Base-by-base conservation (phyloP, 2,329 filamentous ascomycete genomes). In the Zymoseptoria brevis region DNA sequence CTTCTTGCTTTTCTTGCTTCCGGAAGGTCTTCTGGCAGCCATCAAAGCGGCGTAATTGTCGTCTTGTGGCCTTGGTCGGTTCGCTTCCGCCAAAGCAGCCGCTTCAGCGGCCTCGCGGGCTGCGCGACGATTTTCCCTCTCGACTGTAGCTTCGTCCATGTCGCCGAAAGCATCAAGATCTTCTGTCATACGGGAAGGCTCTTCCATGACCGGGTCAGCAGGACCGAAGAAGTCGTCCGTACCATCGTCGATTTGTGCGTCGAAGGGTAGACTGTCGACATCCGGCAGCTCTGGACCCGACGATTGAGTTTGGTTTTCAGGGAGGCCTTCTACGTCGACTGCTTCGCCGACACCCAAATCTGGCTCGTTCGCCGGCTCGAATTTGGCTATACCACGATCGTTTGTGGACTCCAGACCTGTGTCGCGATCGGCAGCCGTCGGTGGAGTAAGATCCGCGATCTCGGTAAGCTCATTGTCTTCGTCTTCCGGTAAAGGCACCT, bases 121-220 rank as follows among this genome's bases (percentile, higher is more conserved):
- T n/a, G 19, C 22, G 6, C 51, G 51, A 3, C 51, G 51, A 16
- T 53, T 29, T 53, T 53, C 51, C 13, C 22, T 53, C 51, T 53
- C 51, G 19, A 53, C n/a, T 1, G 51, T 22, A 1, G 51, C n/a
- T 19, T 53, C 22, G 51, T 51, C 50, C 50, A 53, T 41, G 9
- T 61, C 61, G 21, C 59, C 61, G 56, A 60, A 63, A 22, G 61
- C 61, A 26, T 61, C 61, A 54, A 63, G 55, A 19, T 63, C 60
- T 51, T 62, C 60, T 24, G 60, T 60, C 54, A 56, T 59, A 48
- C 60, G 60, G 35, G 60, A 59, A 30, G 60, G 60, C 58, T 62
- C 61, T 21, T 60, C 61, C 5, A 57, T 50, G 21, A 56, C 56
- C 7, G 58, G 61, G 30, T 63, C 61, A 8, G 61, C 24, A 52